Base-by-base conservation (phyloP, 805 yeast species). In the Candida ovalis region DNA sequence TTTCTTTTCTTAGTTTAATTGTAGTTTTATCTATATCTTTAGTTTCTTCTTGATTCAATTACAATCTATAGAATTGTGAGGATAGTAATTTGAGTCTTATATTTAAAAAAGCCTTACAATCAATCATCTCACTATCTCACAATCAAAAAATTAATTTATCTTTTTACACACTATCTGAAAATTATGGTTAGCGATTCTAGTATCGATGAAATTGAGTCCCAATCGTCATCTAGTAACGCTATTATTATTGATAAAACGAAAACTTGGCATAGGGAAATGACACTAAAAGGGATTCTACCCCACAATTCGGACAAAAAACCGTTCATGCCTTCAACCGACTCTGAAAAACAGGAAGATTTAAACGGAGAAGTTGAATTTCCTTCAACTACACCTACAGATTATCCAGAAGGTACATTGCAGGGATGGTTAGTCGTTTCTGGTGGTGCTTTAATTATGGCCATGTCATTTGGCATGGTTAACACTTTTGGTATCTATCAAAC, bases 401-500 rank as follows among this genome's bases (percentile, higher is more conserved):
- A 40, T 21, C 59, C 59, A 8, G 65, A 62, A 3, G 86, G 83
- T 41, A 77, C 81, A 2, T 81, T 85, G 2, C 58, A 57, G 42
- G 75, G 75, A 13, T 84, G 86, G 69, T 68, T 82, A 61, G 70
- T 73, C 4, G 80, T 81, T 0, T 62, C 77, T 3, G 78, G 77
- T 18, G 70, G 72, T 0, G 73, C 77, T 66, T 64, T 75, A 17
- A 57, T 71, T 60, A 60, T 71, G 71, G 57, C 74, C 55, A 61
- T 76, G 49, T 75, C 83, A 0, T 81, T 78, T 74, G 88, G 88
- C 17, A 70, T 80, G 65, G 77, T 77, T 48, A 77, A 81, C 37
- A 69, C 78, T 2, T 82, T 68, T 62, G 87, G 86, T 24, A 78
- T 80, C 4, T 82, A 78, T 57, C 76, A 81, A 46, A 67, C 74